A percentile compares a stretch with the other conserved stretches of the same genome.
Evolutionary conservation across 805 yeast genomes (phyloP).

Genomic region (Ogataea siamensis): DNA sequence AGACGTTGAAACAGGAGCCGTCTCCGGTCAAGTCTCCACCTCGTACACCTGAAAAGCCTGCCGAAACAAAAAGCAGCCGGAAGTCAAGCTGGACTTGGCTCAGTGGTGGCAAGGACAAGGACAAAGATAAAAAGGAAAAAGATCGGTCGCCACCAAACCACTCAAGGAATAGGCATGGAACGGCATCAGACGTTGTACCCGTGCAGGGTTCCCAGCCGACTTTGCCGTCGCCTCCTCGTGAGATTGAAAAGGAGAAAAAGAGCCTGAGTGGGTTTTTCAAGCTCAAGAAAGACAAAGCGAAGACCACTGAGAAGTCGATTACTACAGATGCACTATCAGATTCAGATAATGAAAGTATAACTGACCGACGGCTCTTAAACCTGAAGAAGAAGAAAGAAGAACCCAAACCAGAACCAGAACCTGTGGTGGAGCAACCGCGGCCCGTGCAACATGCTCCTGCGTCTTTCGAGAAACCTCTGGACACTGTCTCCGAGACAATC

Average conservation of each 20-base stretch:
- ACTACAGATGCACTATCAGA: constrained; percentile 18
- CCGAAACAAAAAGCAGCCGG: constrained; percentile 8
- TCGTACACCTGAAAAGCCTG: constrained; percentile 11
- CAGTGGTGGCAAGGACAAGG: constrained; percentile 14
- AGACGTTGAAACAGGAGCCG: not conserved
- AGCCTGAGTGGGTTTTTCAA: constrained; percentile 30
- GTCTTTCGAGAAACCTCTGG: constrained; percentile 7
- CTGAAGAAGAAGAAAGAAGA: constrained; percentile 10
- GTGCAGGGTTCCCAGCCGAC: constrained; percentile 4
- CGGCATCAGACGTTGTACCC: constrained; percentile 16
- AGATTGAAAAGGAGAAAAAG: constrained; percentile 16
- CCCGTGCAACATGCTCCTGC: not conserved
- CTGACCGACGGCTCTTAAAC: constrained; percentile 17
- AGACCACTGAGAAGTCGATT: constrained; percentile 12
- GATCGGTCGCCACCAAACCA: constrained; percentile 25
- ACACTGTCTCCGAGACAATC: constrained; percentile 20
- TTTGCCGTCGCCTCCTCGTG: constrained; percentile 15
- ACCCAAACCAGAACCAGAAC: not conserved
- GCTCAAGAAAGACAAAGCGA: constrained; percentile 25
- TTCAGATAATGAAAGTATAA: constrained; percentile 25
- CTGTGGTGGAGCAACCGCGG: not conserved
- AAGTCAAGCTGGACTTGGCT: constrained; percentile 22
- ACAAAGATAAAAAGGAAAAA: constrained; percentile 8
- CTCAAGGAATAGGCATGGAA: constrained; percentile 31
- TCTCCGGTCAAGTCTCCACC: constrained; percentile 8